phyloP scores from a whole-genome alignment of 139 green algal genomes.

The Astrephomene gubernaculifera region DNA sequence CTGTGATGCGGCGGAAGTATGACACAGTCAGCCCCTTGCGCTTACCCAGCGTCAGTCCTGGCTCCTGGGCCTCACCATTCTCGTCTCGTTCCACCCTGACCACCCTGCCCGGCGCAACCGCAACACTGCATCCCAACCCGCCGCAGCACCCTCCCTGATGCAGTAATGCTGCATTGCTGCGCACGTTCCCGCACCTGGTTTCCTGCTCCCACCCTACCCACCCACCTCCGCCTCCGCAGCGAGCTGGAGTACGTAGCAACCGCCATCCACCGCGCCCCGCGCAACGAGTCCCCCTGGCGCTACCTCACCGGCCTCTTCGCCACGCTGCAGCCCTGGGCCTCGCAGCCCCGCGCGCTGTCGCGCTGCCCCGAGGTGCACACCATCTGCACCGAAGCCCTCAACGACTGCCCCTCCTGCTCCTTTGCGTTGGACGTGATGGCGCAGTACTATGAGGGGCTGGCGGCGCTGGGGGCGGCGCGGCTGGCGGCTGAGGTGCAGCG shows the following conservation, averaged over 20 bases:
- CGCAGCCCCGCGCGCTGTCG: conserved; percentile 4
- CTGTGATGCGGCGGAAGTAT: too few relatives aligned
- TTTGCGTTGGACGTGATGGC: conserved; percentile 64
- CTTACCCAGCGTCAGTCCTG: too few relatives aligned
- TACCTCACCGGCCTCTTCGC: conserved; percentile 75
- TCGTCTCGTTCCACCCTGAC: too few relatives aligned
- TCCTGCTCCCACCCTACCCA: neutral
- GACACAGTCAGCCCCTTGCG: too few relatives aligned
- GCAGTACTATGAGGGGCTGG: conserved; percentile 51
- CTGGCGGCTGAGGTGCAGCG: neutral
- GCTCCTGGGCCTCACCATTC: too few relatives aligned
- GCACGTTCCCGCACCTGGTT: neutral
- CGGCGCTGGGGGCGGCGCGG: neutral
- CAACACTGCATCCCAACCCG: too few relatives aligned
- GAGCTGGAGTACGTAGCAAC: conserved; percentile 65
- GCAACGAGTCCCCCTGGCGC: conserved; percentile 81
- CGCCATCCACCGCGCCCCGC: conserved; percentile 55
- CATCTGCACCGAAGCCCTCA: conserved; percentile 64
- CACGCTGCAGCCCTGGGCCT: conserved; percentile 21
- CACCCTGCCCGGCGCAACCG: too few relatives aligned
- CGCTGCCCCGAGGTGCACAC: conserved; percentile 43
- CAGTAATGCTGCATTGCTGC: neutral
- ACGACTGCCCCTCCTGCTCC: conserved; percentile 46
- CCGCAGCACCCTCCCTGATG: too few relatives aligned
- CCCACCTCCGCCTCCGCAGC: neutral